Evolutionary conservation across 2,329 filamentous ascomycete species (phyloP), one percentile per base, ranked within the genome.

Genomic region (Ascochyta viciae-villosae): DNA sequence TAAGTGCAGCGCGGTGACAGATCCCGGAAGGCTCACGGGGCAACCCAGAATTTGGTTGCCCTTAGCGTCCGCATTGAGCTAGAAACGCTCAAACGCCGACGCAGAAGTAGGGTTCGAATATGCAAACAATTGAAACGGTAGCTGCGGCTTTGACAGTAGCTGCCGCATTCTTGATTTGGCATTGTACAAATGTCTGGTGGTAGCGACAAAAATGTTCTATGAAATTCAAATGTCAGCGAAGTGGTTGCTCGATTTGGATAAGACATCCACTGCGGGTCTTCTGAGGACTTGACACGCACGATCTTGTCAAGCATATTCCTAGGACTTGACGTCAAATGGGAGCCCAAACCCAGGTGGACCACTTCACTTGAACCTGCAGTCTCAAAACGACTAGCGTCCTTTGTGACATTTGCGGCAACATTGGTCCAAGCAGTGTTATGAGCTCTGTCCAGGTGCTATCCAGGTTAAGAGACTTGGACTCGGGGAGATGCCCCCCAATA

Each of bases 51-150:
- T 50, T 56, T 47, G 47, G 42, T 43, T 35, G 38, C 38, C 46
- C 42, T 50, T 56, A 50, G 47, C 23, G 42, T 50, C 42, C 47
- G 33, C 47, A 15, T 46, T 12, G 24, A 39, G 23, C 42, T 50
- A 47, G 12, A 27, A 22, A 19, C 37, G 43, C 23, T 26, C 37
- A 51, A 43, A 51, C 53, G 38, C 47, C 33, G 47, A 48, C n/a
- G 4, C 12, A 13, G 31, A 22, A 47, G 19, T 29, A 42, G 16
- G 35, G 31, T 51, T 43, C 33, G 22, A 34, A 24, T 44, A 39
- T 16, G 42, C 47, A 51, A 45, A 50, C 31, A 2, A 31, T 45
- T 3, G 7, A 37, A 12, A 47, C 26, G 42, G 29, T 48, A 12
- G 31, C 27, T 38, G 50, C 33, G 37, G 47, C 47, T 50, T 41